Evolutionary conservation across 192 early-diverging fungal genomes (phyloP).

Genomic region (Rhizophagus prolifer): DNA sequence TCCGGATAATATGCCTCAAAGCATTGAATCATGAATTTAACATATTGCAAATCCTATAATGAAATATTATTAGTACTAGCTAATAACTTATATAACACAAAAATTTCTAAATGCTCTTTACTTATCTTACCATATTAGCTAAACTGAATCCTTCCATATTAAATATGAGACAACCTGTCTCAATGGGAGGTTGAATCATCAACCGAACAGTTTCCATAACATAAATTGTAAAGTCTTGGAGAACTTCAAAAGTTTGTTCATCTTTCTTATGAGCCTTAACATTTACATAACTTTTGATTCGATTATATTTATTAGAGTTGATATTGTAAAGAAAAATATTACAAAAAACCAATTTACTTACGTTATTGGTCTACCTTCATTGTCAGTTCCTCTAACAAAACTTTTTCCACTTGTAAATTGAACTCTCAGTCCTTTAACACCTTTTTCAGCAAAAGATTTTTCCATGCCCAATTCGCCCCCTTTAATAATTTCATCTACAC

Average conservation of each 20-base stretch:
- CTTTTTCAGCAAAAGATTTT: conserved; percentile 15
- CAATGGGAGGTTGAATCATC: conserved; percentile 65
- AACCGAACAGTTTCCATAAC: conserved; percentile 73
- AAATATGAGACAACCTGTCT: conserved; percentile 52
- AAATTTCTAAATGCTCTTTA: neutral
- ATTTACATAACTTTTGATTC: conserved; percentile 46
- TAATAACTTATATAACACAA: neutral
- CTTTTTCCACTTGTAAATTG: conserved; percentile 52
- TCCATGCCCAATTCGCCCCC: conserved; percentile 19
- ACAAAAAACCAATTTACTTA: conserved; percentile 33
- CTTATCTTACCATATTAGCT: conserved; percentile 39
- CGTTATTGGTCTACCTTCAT: conserved; percentile 49
- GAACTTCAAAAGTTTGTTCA: conserved; percentile 60
- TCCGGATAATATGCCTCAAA: conserved; percentile 93
- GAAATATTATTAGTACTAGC: neutral
- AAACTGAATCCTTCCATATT: conserved; percentile 45
- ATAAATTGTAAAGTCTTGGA: conserved; percentile 67
- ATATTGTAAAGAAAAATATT: neutral
- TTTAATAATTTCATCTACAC: conserved; percentile 46
- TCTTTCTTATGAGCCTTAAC: conserved; percentile 53
- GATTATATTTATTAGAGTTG: neutral
- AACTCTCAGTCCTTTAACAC: conserved; percentile 28
- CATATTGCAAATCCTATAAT: conserved; percentile 42
- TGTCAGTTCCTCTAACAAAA: conserved; percentile 51
- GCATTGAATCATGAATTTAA: conserved; percentile 75